Conservation (phyloP, 2,329 filamentous ascomycete species). For the Coleophoma crateriformis region DNA sequence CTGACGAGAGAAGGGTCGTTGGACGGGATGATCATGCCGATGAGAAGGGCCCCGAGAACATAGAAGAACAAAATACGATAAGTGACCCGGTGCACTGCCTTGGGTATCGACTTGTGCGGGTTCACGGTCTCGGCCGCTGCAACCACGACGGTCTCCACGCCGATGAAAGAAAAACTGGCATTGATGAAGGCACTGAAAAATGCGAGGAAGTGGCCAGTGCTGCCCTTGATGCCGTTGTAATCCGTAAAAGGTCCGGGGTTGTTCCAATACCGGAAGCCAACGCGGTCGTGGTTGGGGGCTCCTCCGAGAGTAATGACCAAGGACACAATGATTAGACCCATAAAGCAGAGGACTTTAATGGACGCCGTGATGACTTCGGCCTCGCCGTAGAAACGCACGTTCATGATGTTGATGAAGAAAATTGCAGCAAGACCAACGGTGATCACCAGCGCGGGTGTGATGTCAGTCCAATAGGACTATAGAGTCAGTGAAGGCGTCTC, state of each 20-base stretch:
- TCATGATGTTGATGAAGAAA: conserved; percentile 29
- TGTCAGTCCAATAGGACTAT: conserved; percentile 16
- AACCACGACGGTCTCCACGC: conserved; percentile 41
- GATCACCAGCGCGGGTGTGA: conserved; percentile 16
- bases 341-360: conserved; percentile 11
- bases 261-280: conserved; percentile 39
- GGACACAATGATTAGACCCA: conserved; percentile 17
- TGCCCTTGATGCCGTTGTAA: conserved; percentile 28
- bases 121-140: conserved; percentile 49
- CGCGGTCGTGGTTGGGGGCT: conserved; percentile 13
- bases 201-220: conserved; percentile 41
- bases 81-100: conserved; percentile 48
- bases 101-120: conserved; percentile 48
- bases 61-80: conserved; percentile 56
- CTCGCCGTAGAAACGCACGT: conserved; percentile 49
- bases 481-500: conserved; percentile 4
- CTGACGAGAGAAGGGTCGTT: conserved; percentile 40
- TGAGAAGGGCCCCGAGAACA: conserved; percentile 45
- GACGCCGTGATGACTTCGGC: conserved; percentile 41
- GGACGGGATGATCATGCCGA: conserved; percentile 50
- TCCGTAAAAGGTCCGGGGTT: conserved; percentile 23
- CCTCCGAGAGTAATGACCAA: conserved; percentile 25
- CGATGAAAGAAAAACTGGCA: conserved; percentile 38
- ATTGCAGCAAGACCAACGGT: conserved; percentile 19
- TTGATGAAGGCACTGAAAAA: conserved; percentile 39